phyloP scores from a whole-genome alignment of 345 rosid genomes.

The Dipteronia sinensis region DNA sequence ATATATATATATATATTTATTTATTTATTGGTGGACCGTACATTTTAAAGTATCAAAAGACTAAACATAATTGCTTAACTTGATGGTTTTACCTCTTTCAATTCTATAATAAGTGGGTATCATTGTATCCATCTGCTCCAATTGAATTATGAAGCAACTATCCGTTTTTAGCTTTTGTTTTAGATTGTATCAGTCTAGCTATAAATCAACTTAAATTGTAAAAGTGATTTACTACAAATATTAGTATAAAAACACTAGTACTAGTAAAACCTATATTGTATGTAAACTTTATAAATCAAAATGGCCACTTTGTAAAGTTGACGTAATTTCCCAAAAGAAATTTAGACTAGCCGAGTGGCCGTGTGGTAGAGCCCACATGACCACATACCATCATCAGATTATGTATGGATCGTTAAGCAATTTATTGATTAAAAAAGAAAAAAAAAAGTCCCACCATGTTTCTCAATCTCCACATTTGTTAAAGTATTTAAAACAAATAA shows the following conservation, averaged over 20 bases:
- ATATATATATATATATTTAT: too few species aligned
- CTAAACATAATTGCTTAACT: not conserved
- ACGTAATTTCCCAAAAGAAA: not conserved
- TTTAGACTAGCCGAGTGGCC: constrained; percentile 5
- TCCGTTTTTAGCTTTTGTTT: too few species aligned
- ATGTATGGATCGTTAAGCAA: not conserved
- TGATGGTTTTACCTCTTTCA: too few species aligned
- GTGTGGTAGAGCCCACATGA: constrained; percentile 24
- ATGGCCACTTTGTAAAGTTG: not conserved
- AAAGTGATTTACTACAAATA: not conserved
- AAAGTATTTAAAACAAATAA: not conserved
- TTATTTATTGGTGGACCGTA: not conserved
- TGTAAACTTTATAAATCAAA: not conserved
- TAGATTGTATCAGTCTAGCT: too few species aligned
- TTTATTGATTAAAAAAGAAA: not conserved
- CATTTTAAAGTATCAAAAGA: not conserved
- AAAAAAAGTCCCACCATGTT: too few species aligned
- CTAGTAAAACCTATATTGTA: not conserved
- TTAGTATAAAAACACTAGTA: too few species aligned
- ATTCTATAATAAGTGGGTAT: not conserved
- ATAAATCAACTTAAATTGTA: not conserved
- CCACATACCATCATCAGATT: constrained; percentile 1
- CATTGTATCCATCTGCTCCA: not conserved
- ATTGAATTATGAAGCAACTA: not conserved
- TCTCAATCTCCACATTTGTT: not conserved